Evolutionary conservation across 139 green algal species (phyloP).

Genomic region (Tetraselmis chui): DNA sequence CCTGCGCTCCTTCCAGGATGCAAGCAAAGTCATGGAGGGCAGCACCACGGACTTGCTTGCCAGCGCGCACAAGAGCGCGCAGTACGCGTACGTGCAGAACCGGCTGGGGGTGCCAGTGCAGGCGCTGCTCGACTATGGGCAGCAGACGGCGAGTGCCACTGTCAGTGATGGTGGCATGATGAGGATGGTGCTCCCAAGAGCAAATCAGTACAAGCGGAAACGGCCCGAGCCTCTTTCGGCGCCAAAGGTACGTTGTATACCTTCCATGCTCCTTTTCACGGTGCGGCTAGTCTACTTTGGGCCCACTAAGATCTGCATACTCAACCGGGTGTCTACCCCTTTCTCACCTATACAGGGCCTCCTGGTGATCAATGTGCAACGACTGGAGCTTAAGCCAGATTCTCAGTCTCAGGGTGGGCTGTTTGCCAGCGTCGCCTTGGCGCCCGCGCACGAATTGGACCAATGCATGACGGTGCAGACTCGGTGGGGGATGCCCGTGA

Average conservation of each 20-base stretch:
- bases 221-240: neutral
- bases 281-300: too few relatives aligned
- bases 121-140: conserved; percentile 61
- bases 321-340: too few relatives aligned
- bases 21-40: neutral
- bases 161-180: neutral
- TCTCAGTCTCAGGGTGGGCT: neutral
- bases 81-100: conserved; percentile 49
- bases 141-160: neutral
- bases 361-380: neutral
- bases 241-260: neutral
- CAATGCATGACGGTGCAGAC: neutral
- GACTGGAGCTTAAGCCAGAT: neutral
- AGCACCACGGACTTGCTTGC: neutral
- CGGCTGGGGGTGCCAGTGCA: conserved; percentile 43
- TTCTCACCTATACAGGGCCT: neutral
- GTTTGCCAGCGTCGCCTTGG: neutral
- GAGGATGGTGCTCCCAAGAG: neutral
- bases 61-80: conserved; percentile 11
- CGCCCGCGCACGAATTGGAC: neutral
- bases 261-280: too few relatives aligned
- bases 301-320: too few relatives aligned
- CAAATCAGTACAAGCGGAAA: neutral
- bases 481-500: neutral
- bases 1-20: conserved; percentile 34